Base-by-base conservation (phyloP, 2,329 filamentous ascomycete species). In the Aspergillus novoparasiticus region DNA sequence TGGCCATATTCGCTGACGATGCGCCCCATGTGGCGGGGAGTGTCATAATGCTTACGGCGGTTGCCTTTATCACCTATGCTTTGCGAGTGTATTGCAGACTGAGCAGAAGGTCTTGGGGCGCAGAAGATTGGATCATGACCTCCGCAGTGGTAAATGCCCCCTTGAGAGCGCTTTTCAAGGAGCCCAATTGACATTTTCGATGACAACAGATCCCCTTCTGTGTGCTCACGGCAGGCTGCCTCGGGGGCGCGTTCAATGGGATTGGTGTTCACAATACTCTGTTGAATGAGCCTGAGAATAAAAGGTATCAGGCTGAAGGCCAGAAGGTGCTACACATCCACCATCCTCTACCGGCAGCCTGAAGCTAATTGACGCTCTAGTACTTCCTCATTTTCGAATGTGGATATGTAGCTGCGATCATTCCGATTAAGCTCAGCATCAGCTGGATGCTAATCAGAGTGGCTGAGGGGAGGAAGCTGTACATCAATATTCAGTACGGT, bases 361-460 rank as follows among this genome's bases (percentile, higher is more conserved):
- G 32, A 23, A 19, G 5, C 48, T 32, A 34, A 54, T 36, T n/a
- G 34, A 28, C 26, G 1, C 21, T 21, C 21, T 19, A 70, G 68
- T 71, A 68, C 60, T 72, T 71, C 57, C 62, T 72, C 6, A 67
- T 71, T n/a, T 72, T 72, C 50, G 69, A 72, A 64, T 67, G 71
- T 23, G 70, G 70, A 26, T 72, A 72, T n/a, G 69, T 68, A 30
- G 46, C 68, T 34, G 68, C 69, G 21, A 72, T 72, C 26, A 71
- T 72, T 30, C 69, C 68, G 1, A 71, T 71, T 28, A 72, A 72
- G 53, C 65, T 72, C 46, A 72, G 70, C 43, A 72, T 72, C 59
- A 69, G 69, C 55, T 70, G 66, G 68, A 69, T 71, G 68, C 57
- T 72, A 61, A 63, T 72, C 32, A 68, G 70, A 21, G 66, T 72